Conservation (phyloP, 176 grass and related monocot genomes). For the Hyparrhenia diplandra region DNA sequence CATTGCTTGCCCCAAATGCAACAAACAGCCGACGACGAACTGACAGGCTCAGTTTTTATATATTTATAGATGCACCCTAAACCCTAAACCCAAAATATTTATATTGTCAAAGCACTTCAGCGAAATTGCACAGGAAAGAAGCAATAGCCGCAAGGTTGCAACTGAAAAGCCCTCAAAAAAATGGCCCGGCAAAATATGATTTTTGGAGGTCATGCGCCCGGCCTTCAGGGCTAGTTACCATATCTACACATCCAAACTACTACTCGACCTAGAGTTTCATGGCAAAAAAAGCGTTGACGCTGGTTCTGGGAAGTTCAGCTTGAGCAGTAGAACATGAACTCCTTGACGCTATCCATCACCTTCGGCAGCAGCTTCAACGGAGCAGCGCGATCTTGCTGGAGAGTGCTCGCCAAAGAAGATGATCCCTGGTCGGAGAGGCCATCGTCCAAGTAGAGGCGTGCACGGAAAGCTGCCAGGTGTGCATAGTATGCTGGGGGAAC, state of each 20-base stretch:
- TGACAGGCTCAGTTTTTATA: not conserved
- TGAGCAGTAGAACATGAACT: constrained; percentile 85
- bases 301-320: not conserved
- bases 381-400: not conserved
- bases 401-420: not conserved
- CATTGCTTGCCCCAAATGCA: not conserved
- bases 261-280: not conserved
- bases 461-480: constrained; percentile 64
- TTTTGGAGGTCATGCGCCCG: not conserved
- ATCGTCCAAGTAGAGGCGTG: constrained; percentile 58
- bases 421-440: constrained; percentile 37
- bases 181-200: not conserved
- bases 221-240: not conserved
- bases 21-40: not conserved
- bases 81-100: too few species aligned
- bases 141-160: not conserved
- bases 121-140: not conserved
- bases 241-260: not conserved
- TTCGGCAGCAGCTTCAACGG: constrained; percentile 38
- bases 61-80: too few species aligned
- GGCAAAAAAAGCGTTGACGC: not conserved
- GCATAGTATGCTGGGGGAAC: constrained; percentile 86
- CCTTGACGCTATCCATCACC: constrained; percentile 56
- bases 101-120: not conserved
- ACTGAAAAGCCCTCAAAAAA: not conserved